These are phyloP conservation scores for Moesziomyces antarcticus DNA, from an alignment of 1,284 basidiomycete genomes.

Conservation along the genomic window DNA sequence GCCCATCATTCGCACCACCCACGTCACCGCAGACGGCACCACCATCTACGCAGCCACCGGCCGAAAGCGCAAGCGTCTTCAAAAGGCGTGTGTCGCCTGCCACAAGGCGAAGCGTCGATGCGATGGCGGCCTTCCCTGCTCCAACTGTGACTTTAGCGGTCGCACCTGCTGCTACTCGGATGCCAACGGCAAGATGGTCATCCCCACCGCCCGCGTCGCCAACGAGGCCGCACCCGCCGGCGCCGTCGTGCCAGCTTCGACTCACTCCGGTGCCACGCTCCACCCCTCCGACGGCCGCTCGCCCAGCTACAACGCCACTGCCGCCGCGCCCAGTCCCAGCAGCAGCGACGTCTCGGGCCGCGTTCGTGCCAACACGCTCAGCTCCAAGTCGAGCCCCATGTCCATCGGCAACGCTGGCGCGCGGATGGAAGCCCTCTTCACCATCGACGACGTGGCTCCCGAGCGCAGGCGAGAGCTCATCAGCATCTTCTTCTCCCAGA, in stretches of 20 bases:
- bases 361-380: constrained; percentile 32
- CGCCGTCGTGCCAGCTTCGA: background rate
- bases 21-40: constrained; percentile 46
- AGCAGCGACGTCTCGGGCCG: constrained; percentile 34
- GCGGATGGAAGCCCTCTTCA: constrained; percentile 24
- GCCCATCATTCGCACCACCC: constrained; percentile 41
- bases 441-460: constrained; percentile 39
- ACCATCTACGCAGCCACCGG: constrained; percentile 56
- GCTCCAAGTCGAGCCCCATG: constrained; percentile 40
- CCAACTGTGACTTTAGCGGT: constrained; percentile 70
- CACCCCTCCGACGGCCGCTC: constrained; percentile 29
- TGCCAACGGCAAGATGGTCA: constrained; percentile 51
- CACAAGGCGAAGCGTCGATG: constrained; percentile 71
- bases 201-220: constrained; percentile 47
- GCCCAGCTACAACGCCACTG: constrained; percentile 20
- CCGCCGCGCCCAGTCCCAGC: constrained; percentile 18
- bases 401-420: constrained; percentile 17
- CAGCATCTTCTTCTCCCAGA: constrained; percentile 68
- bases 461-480: constrained; percentile 48
- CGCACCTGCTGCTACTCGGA: constrained; percentile 68
- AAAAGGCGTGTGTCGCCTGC: constrained; percentile 62
- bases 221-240: constrained; percentile 21
- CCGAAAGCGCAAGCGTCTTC: constrained; percentile 62
- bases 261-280: constrained; percentile 16
- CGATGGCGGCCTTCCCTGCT: constrained; percentile 71